phyloP scores from a whole-genome alignment of 345 rosid genomes.

The Viola odorata region DNA sequence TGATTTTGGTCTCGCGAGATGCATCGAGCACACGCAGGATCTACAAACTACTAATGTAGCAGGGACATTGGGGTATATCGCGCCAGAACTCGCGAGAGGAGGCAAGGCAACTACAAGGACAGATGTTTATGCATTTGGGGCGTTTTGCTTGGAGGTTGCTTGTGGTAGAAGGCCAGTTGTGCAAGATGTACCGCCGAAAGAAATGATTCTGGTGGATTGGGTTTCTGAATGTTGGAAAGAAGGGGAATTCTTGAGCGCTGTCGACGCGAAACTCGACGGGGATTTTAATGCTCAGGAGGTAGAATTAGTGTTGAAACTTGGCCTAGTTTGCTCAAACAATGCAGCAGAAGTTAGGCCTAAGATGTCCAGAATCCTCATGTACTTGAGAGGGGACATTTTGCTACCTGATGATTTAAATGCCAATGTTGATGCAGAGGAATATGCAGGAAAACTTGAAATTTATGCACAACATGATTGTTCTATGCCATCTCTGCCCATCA shows the following conservation, averaged over 20 bases:
- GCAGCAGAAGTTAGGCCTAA: slow-evolving; percentile 23
- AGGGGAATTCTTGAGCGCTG: neutral
- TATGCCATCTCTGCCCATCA: neutral
- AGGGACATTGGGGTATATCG: slow-evolving; percentile 59
- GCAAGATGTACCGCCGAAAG: slow-evolving; percentile 1
- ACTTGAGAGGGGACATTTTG: slow-evolving; percentile 10
- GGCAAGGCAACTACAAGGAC: slow-evolving; percentile 49
- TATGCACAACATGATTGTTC: neutral
- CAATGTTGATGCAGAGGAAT: neutral
- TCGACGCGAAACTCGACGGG: slow-evolving; percentile 13
- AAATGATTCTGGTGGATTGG: neutral
- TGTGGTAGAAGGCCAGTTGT: slow-evolving; percentile 50
- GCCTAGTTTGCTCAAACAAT: slow-evolving; percentile 29
- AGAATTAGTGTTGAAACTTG: slow-evolving; percentile 32
- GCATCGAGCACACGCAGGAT: slow-evolving; percentile 51
- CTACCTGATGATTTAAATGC: slow-evolving; percentile 2
- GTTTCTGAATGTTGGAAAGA: neutral
- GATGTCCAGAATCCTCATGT: slow-evolving; percentile 18
- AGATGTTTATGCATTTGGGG: slow-evolving; percentile 59
- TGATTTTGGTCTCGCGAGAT: slow-evolving; percentile 61
- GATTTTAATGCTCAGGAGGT: slow-evolving; percentile 15
- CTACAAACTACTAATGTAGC: slow-evolving; percentile 53
- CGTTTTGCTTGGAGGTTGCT: slow-evolving; percentile 54
- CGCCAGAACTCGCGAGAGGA: slow-evolving; percentile 49
- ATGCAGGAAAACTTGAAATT: neutral